Base-by-base conservation (phyloP, 2,329 filamentous ascomycete genomes). In the Fusarium decemcellulare region DNA sequence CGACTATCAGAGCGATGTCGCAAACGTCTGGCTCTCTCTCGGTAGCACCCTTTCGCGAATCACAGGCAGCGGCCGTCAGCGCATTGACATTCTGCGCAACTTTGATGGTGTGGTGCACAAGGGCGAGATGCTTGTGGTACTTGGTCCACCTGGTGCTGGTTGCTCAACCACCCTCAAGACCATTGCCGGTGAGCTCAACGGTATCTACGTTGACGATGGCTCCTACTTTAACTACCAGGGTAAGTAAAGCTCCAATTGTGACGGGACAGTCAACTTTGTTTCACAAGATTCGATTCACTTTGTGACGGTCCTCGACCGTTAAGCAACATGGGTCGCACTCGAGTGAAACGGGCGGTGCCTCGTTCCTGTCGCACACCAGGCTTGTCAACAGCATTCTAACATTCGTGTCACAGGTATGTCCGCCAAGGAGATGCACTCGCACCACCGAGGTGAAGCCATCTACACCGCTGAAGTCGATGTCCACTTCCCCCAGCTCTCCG, bases 111-210 rank as follows among this genome's bases (percentile, higher is more conserved):
- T 93, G 0, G 89, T 93, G 2, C 84, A 88, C 74, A 88, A 87
- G 65, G 92, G 92, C 44, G 92, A 94, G 83, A 92, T 94, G 90
- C 80, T 93, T 30, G 90, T 93, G 15, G 92, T 93, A 3, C 84
- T 94, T 36, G 92, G 92, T 15, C 91, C 91, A 59, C 92, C 92
- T 3, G 88, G 88, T 42, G 86, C 87, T n/a, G 92, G 92, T 57
- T 97, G 94, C 79, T 93, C 92, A 15, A 97, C 94, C 3, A 91
- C 97, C 68, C 84, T 97, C 61, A 97, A 97, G 83, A 93, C 93
- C 0, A 88, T 97, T 71, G 89, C 93, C 5, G 93, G 94, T 64
- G 93, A 97, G 80, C 93, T 92, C 23, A 91, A 94, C 71, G 94
- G 94, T 54, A 90, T 97, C 72, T 89, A 87, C 71, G 84, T 96